Base-by-base conservation (phyloP, 306 rosid genomes). In the Cajanus cajan region DNA sequence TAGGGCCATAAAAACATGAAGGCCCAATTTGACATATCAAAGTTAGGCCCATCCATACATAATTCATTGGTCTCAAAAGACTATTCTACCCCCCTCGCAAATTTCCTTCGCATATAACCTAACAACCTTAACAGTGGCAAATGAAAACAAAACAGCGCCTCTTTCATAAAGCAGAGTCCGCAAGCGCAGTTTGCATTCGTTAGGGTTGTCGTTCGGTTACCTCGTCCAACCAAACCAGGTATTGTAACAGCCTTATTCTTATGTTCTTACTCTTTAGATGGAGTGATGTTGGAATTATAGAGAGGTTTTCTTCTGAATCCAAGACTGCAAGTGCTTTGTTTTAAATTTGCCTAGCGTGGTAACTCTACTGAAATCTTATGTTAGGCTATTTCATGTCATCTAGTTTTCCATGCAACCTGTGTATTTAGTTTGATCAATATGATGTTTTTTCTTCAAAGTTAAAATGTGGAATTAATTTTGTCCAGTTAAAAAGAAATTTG, bases 141-240 rank as follows among this genome's bases (percentile, higher is more conserved):
- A 1, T 15, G 2, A 4, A 2, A 8, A 19, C 18, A 4, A 47
- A 33, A 63, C 74, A 36, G 57, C 57, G 76, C 72, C 73, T 43
- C 73, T 33, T 9, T 52, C 69, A 21, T 54, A 1, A 0, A n/a
- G 9, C 39, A 13, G 2, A 13, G 16, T 31, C 1, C 6, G 34
- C 8, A 58, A 28, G 2, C 40, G 65, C 58, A 21, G n/a, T 31
- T 52, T 28, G 1, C 47, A 48, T 44, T 33, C 51, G 16, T 8
- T 52, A 8, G 11, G 2, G 16, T 9, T 19, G 12, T 70, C 1
- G 40, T 24, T 55, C 10, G 50, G 34, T 52, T 36, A 0, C 41
- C 13, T 50, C 58, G 44, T 9, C 28, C 3, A 73, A 28, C 76
- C 50, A 28, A 63, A 8, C 34, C 54, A 81, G 84, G 76, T 81